These are phyloP conservation scores for Colletotrichum graminicola DNA, from an alignment of 2,329 filamentous ascomycete genomes.

Conservation along the genomic window DNA sequence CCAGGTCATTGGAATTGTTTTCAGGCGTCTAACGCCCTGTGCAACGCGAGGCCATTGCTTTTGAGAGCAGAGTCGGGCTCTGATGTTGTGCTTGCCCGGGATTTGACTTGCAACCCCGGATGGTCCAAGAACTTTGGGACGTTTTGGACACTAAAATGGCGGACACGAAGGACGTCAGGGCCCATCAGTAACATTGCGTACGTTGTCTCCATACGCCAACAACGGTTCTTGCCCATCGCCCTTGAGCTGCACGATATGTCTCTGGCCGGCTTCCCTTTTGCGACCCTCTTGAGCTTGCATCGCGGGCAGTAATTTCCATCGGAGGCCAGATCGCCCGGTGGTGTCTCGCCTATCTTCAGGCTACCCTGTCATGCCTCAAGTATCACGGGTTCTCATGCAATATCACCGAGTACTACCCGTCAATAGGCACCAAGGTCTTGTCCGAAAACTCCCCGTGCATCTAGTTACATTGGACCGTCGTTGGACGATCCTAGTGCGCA, in stretches of 20 bases:
- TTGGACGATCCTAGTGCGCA: conserved; percentile 27
- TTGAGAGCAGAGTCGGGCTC: not conserved
- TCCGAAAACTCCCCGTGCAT: not conserved
- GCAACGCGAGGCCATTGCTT: conserved; percentile 1
- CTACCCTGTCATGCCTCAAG: not conserved
- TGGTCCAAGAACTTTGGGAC: not conserved
- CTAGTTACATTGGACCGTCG: conserved; percentile 20
- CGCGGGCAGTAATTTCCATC: not conserved
- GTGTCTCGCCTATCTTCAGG: conserved; percentile 10
- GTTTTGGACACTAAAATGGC: not conserved
- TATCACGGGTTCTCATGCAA: conserved; percentile 4
- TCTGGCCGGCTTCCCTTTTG: conserved; percentile 4
- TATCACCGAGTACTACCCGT: conserved; percentile 8
- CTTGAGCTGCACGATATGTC: not conserved
- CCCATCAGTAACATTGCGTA: not conserved
- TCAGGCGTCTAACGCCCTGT: conserved; percentile 16
- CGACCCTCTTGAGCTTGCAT: conserved; percentile 8
- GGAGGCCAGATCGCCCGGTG: not conserved
- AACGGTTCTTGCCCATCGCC: not conserved
- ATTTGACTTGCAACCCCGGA: not conserved
- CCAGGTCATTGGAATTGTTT: conserved; percentile 8
- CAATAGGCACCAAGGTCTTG: not conserved
- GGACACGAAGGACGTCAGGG: not conserved
- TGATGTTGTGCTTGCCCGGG: not conserved
- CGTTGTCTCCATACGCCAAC: not conserved